Conservation (phyloP, 108 stramenopile genomes). For the Bacterosira constricta region DNA sequence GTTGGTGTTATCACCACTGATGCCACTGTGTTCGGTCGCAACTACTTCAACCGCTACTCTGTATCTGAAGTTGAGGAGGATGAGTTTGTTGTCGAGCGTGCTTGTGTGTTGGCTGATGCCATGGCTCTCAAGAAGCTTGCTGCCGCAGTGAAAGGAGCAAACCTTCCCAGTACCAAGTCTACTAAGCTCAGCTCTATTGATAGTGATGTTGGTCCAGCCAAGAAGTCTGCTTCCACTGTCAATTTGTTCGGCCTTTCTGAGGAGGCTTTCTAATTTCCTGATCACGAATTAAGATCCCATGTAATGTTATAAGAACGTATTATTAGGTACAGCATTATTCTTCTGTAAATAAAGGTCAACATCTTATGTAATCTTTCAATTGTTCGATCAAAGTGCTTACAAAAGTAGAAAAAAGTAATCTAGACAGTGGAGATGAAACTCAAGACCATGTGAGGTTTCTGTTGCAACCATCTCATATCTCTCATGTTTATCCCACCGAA, state of each 20-base stretch:
- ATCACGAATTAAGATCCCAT: too few species aligned
- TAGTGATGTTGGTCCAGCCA: slow-evolving; percentile 2
- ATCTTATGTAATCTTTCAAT: too few species aligned
- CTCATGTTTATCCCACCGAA: too few species aligned
- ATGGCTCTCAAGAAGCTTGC: slow-evolving; percentile 25
- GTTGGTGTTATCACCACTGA: slow-evolving; percentile 27
- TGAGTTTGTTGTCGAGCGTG: background rate
- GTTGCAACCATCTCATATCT: too few species aligned
- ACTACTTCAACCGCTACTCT: slow-evolving; percentile 33
- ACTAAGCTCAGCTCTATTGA: slow-evolving; percentile 25
- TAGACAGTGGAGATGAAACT: too few species aligned
- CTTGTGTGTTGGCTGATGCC: background rate
- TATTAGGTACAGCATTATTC: too few species aligned
- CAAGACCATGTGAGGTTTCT: too few species aligned
- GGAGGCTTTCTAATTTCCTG: slow-evolving; percentile 31
- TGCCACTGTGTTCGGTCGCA: slow-evolving; percentile 34
- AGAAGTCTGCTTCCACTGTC: slow-evolving; percentile 46
- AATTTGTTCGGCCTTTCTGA: slow-evolving; percentile 46
- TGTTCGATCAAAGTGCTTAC: too few species aligned
- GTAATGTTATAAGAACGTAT: too few species aligned
- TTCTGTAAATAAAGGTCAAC: too few species aligned
- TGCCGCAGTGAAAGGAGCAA: slow-evolving; percentile 37
- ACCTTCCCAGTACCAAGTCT: slow-evolving; percentile 41
- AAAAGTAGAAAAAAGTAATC: too few species aligned
- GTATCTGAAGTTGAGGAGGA: background rate